phyloP scores from a whole-genome alignment of 768 basidiomycete species.

The Russula compacta region DNA sequence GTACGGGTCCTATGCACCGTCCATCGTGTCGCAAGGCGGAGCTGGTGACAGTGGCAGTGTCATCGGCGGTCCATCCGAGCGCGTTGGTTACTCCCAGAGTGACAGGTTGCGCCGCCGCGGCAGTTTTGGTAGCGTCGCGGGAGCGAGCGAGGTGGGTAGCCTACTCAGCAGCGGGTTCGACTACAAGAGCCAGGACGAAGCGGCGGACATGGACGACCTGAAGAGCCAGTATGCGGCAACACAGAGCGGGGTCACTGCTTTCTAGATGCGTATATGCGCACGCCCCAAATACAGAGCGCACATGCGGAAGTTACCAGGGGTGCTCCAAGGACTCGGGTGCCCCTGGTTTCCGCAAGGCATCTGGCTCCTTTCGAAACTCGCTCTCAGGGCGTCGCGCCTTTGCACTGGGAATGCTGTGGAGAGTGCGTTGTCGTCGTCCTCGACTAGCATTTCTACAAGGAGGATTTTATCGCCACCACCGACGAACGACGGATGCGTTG shows the following conservation, averaged over 20 bases:
- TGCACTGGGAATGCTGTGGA: background rate
- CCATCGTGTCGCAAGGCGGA: constrained; percentile 87
- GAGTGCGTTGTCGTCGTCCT: background rate
- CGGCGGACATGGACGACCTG: constrained; percentile 73
- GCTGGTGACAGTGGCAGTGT: constrained; percentile 48
- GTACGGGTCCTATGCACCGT: constrained; percentile 79
- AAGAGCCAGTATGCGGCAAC: constrained; percentile 84
- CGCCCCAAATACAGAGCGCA: constrained; percentile 7
- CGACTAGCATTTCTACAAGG: background rate
- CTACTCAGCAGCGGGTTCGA: constrained; percentile 51
- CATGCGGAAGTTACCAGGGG: background rate
- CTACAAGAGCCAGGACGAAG: constrained; percentile 88
- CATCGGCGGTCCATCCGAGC: constrained; percentile 29
- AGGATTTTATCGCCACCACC: background rate
- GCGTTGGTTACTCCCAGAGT: constrained; percentile 84
- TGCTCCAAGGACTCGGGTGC: background rate
- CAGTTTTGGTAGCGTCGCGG: constrained; percentile 69
- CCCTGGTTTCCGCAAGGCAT: background rate
- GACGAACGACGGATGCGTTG: background rate
- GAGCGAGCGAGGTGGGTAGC: constrained; percentile 71
- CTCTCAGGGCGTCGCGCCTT: constrained; percentile 11
- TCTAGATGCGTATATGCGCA: constrained; percentile 34
- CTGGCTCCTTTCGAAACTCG: background rate
- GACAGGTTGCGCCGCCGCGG: constrained; percentile 73
- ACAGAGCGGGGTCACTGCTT: constrained; percentile 79